Conservation (phyloP, 2,329 filamentous ascomycete species). For the Parafenestella ontariensis region DNA sequence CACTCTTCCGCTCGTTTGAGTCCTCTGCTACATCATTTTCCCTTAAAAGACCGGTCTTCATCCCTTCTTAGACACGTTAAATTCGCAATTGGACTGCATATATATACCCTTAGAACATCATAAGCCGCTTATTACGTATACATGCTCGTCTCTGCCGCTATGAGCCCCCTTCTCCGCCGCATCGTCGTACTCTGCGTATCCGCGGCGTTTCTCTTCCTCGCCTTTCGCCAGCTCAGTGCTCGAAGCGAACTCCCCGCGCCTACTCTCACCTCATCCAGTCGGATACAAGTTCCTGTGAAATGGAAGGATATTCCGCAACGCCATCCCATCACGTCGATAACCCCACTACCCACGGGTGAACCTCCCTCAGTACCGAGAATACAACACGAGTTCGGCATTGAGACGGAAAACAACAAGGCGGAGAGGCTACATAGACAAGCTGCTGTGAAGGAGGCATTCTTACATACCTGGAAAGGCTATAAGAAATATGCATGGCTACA, state of each 20-base stretch:
- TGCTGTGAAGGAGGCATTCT: constrained; percentile 47
- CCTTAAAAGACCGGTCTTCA: not conserved
- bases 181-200: constrained; percentile 36
- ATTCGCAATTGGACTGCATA: not conserved
- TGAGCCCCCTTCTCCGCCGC: constrained; percentile 41
- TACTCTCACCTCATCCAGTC: constrained; percentile 31
- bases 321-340: constrained; percentile 42
- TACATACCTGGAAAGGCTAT: constrained; percentile 58
- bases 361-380: constrained; percentile 44
- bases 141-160: constrained; percentile 13
- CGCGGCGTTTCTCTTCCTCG: constrained; percentile 36
- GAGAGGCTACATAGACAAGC: constrained; percentile 39
- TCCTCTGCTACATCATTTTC: too few relatives aligned
- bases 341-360: constrained; percentile 40
- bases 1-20: not conserved
- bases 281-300: constrained; percentile 36
- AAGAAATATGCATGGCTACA: constrained; percentile 60
- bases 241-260: constrained; percentile 25
- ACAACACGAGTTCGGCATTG: constrained; percentile 46
- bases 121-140: constrained; percentile 5
- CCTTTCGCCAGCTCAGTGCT: constrained; percentile 38
- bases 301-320: constrained; percentile 44
- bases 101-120: not conserved
- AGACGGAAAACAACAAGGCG: constrained; percentile 42
- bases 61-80: not conserved